Base-by-base conservation (phyloP, 257 asterid species). In the Plantago ovata region DNA sequence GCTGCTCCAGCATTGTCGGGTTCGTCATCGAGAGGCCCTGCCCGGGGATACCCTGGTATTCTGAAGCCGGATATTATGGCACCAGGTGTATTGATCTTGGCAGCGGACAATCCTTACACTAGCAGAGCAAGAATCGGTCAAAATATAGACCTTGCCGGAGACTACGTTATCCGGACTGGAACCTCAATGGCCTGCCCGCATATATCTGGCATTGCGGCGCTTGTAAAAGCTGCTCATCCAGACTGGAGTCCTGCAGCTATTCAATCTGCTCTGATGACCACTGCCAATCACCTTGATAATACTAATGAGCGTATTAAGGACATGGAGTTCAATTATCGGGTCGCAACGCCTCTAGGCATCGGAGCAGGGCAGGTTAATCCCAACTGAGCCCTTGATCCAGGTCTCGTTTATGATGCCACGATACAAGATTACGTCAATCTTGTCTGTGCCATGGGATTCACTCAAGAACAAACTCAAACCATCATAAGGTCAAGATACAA, bases 191-290 rank as follows among this genome's bases (percentile, higher is more conserved):
- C 79, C 1, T 69, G 76, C 64, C 82, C 82, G 22, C 82, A 77
- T 22, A 52, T 70, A 13, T 46, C 82, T 0, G 79, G 84, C 10
- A 51, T 72, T 2, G 82, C 79, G 3, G 76, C 82, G 0, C 79
- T 76, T 7, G 70, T 76, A 10, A 76, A 65, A 60, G 69, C 71
- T 0, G 82, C 79, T 0, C 82, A 69, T 47, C 82, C 85, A 0
- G 73, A 79, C 0, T 79, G 85, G 82, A 72, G 79, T 41, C 75
- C 85, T 0, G 66, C 82, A 5, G 81, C 85, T 0, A 72, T 79
- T 28, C 79, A 71, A 10, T 79, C 85, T 0, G 82, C 82, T 11
- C 75, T 79, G 85, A 75, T 75, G 85, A 79, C 85, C 7, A 79
- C 85, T 0, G 85, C 85, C 0, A 73, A 73, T 32, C 77, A 63